A percentile compares a stretch with the other conserved stretches of the same genome.
Evolutionary conservation across 108 stramenopile species (phyloP).

Genomic region (Fragilariopsis cylindrus): DNA sequence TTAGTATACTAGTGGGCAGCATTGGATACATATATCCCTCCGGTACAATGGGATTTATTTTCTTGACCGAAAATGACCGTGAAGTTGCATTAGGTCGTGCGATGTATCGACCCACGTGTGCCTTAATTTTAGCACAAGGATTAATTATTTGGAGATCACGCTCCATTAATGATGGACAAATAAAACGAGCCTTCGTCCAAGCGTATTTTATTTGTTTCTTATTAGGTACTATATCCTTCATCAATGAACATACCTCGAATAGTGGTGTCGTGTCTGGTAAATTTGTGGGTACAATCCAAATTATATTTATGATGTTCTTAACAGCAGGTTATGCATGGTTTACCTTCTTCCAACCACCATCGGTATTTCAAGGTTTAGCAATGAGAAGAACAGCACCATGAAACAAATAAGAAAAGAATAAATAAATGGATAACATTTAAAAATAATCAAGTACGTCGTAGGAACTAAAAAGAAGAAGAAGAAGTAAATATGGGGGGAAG

Average conservation of each 20-base stretch:
- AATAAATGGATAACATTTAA: too few species aligned
- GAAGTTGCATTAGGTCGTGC: constrained; percentile 48
- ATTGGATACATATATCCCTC: constrained; percentile 45
- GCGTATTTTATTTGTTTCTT: constrained; percentile 63
- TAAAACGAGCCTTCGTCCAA: constrained; percentile 55
- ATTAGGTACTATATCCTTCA: constrained; percentile 39
- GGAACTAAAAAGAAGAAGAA: too few species aligned
- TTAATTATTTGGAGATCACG: constrained; percentile 55
- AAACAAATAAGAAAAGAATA: too few species aligned
- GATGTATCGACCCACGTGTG: constrained; percentile 42
- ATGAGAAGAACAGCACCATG: background rate
- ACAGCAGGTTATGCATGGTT: constrained; percentile 62
- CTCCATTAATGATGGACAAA: constrained; percentile 56
- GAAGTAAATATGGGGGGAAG: too few species aligned
- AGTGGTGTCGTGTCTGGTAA: constrained; percentile 56
- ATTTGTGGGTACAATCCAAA: constrained; percentile 48
- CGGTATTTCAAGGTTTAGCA: constrained; percentile 37
- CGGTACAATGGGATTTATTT: constrained; percentile 28
- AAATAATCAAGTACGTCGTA: too few species aligned
- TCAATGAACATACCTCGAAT: constrained; percentile 48
- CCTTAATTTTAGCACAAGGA: constrained; percentile 56
- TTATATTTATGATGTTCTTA: constrained; percentile 51
- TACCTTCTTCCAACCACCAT: constrained; percentile 57
- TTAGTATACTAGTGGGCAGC: constrained; percentile 39
- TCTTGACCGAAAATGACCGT: constrained; percentile 47